Evolutionary conservation across 257 asterid species (phyloP), one percentile per base, ranked within the genome.

Genomic region (Catharanthus roseus): DNA sequence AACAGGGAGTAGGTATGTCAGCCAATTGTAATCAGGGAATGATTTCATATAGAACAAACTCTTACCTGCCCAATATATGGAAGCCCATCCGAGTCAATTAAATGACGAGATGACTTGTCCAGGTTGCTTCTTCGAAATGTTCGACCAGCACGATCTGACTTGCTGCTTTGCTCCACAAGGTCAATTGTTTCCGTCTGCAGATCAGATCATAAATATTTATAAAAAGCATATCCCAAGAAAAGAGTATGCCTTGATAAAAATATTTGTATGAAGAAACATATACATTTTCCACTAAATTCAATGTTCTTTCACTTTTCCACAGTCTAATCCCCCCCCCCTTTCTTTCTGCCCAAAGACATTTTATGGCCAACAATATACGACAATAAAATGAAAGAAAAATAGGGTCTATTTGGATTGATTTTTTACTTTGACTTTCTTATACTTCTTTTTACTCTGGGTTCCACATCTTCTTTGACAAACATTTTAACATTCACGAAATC

Each of bases 1-100:
- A 78, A 82, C 39, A 76, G 65, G 64, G 73, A 38, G 58, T 28
- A 34, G 21, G 33, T 6, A 3, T 45, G 53, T 68, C 56, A 72
- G 68, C 56, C 36, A 54, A 28, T 49, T 5, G 29, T 12, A 33
- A 41, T 6, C 16, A 45, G 38, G n/a, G 34, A 47, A 70, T 11
- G 69, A 69, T 42, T 29, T n/a, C 21, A 10, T 56, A 61, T 34
- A 38, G 0, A 47, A 72, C 33, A 47, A 79, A 38, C 18, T 36
- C 49, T 70, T 72, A 93, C 99, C 96, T 91, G 97, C 73, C 99
- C 99, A 72, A 91, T 93, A 77, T 84, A 83, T 73, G 99, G 99
- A 68, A 95, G 96, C 57, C 99, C 99, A 83, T 95, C 99, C 56
- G 89, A 77, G 83, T 89, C 99, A 74, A 95, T 88, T 72, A 83